Conservation (phyloP, 2,329 filamentous ascomycete species). For the Beauveria asiatica region DNA sequence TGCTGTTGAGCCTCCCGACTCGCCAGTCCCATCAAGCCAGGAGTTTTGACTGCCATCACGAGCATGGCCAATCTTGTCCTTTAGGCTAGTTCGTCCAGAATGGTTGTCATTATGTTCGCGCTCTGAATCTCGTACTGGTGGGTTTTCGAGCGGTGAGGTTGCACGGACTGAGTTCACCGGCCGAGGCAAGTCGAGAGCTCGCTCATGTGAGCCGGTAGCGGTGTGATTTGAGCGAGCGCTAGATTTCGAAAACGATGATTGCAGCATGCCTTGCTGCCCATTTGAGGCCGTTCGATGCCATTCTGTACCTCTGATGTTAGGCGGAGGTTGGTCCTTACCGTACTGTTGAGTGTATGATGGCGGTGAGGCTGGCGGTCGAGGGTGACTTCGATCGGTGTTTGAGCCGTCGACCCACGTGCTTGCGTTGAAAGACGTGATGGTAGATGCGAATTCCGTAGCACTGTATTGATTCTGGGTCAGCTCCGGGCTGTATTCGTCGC, state of each 20-base stretch:
- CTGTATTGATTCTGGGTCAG: constrained; percentile 10
- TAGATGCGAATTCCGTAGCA: not conserved
- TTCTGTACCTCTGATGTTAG: constrained; percentile 7
- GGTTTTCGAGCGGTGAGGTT: constrained; percentile 30
- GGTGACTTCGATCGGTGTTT: not conserved
- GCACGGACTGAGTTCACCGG: constrained; percentile 52
- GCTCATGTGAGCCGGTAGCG: not conserved
- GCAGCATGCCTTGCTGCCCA: constrained; percentile 25
- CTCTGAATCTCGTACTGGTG: constrained; percentile 1
- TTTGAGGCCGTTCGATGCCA: not conserved
- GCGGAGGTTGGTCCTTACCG: not conserved
- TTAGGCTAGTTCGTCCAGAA: constrained; percentile 21
- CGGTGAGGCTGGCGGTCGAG: not conserved
- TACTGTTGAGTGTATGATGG: not conserved
- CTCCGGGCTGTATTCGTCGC: constrained; percentile 26
- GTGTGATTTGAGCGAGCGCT: constrained; percentile 25
- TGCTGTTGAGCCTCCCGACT: constrained; percentile 71
- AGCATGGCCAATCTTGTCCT: constrained; percentile 30
- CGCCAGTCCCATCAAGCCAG: constrained; percentile 91
- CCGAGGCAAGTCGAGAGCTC: constrained; percentile 44
- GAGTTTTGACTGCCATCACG: constrained; percentile 67
- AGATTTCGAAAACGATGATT: constrained; percentile 46
- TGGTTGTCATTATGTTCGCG: constrained; percentile 19
- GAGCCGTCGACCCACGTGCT: not conserved
- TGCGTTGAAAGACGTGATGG: not conserved